Conservation (phyloP, 2,329 filamentous ascomycete genomes). For the Colletotrichum cereale region DNA sequence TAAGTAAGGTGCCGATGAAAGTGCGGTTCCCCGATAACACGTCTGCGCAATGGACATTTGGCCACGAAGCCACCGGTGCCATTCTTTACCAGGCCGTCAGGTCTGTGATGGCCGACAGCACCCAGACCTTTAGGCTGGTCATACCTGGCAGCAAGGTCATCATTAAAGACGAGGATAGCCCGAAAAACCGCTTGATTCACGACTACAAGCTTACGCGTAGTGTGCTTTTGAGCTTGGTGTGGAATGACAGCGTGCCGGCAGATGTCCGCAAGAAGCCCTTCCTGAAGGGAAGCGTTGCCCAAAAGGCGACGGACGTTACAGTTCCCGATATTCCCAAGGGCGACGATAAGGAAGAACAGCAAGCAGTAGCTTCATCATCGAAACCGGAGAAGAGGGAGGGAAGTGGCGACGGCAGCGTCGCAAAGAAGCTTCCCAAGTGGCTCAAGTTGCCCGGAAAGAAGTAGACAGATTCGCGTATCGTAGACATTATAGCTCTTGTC, state of each 20-base stretch:
- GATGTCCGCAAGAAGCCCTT: conserved; percentile 68
- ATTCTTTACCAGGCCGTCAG: conserved; percentile 82
- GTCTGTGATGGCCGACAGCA: conserved; percentile 73
- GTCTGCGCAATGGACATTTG: conserved; percentile 79
- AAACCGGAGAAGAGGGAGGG: conserved; percentile 53
- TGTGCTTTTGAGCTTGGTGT: conserved; percentile 81
- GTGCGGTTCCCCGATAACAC: conserved; percentile 91
- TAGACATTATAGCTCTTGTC: conserved; percentile 20
- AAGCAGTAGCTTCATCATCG: conserved; percentile 44
- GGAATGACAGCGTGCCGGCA: conserved; percentile 73
- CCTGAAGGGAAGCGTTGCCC: conserved; percentile 68
- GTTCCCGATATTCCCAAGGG: conserved; percentile 67
- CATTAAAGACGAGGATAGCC: conserved; percentile 61
- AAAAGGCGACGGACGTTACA: conserved; percentile 75
- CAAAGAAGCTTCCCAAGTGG: conserved; percentile 75
- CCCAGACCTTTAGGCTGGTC: conserved; percentile 79
- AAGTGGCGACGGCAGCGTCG: conserved; percentile 49
- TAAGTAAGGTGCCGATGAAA: conserved; percentile 79
- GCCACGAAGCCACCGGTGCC: conserved; percentile 74
- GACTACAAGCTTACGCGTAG: conserved; percentile 78
- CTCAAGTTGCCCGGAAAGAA: conserved; percentile 80
- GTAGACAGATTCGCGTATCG: conserved; percentile 54
- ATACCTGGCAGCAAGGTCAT: conserved; percentile 67
- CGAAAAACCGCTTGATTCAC: conserved; percentile 72
- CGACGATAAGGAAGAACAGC: conserved; percentile 54